Evolutionary conservation across 148 eudicot species (phyloP).

Genomic region (Fagopyrum esculentum): DNA sequence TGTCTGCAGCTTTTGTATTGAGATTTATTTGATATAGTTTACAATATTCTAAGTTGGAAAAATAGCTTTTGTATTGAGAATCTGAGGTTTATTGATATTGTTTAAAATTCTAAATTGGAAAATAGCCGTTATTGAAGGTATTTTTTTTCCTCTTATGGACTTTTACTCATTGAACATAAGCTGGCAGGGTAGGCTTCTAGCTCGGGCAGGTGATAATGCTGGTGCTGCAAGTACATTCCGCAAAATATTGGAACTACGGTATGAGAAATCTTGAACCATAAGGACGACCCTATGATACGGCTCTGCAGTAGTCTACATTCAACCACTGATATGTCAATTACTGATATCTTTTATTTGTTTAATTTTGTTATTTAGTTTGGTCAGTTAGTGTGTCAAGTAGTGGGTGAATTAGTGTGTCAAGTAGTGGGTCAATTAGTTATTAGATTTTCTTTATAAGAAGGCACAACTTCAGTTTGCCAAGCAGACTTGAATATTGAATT

Average conservation of each 20-base stretch:
- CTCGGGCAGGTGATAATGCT: slow-evolving; percentile 76
- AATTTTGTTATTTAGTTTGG: too few relatives aligned
- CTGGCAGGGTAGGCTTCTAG: slow-evolving; percentile 99
- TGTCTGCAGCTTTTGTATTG: slow-evolving; percentile 17
- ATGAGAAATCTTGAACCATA: slow-evolving; percentile 21
- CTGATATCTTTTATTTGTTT: too few relatives aligned
- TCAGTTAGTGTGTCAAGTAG: too few relatives aligned
- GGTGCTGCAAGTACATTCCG: slow-evolving; percentile 71
- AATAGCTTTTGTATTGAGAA: neutral
- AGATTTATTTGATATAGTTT: neutral
- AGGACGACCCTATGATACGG: neutral
- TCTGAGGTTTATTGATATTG: neutral
- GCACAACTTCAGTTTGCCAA: too few relatives aligned
- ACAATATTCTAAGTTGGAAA: neutral
- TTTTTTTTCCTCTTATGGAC: slow-evolving; percentile 33
- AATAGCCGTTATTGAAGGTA: neutral
- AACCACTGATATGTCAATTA: too few relatives aligned
- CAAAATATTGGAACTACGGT: slow-evolving; percentile 73
- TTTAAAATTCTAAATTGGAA: neutral
- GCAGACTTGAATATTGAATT: too few relatives aligned
- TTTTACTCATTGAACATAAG: slow-evolving; percentile 67
- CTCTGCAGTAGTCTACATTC: too few relatives aligned
- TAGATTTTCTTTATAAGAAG: too few relatives aligned
- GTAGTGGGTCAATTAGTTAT: too few relatives aligned
- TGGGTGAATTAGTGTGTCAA: too few relatives aligned